Evolutionary conservation across 1,284 basidiomycete genomes (phyloP).

Genomic region (Melampsora americana): DNA sequence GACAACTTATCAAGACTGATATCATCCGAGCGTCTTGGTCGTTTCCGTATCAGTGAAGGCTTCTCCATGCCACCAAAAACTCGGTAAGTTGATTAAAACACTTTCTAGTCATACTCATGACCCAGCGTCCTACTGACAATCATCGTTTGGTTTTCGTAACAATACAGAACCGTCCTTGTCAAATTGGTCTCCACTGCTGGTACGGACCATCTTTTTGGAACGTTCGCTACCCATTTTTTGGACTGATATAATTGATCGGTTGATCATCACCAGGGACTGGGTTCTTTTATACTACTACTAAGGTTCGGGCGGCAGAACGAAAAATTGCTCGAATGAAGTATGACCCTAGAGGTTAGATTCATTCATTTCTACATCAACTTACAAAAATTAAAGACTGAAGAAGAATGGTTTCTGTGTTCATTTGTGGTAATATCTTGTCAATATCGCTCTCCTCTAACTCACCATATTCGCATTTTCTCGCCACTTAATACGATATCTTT

Average conservation of each 20-base stretch:
- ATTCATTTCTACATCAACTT: neutral
- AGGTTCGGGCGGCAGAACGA: conserved; percentile 44
- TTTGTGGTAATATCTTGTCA: no score
- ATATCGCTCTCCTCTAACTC: neutral
- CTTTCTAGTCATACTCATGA: neutral
- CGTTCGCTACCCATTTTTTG: neutral
- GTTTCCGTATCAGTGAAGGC: neutral
- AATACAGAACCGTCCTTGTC: conserved; percentile 24
- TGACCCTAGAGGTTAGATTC: conserved; percentile 35
- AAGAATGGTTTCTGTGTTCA: no score
- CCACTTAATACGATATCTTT: neutral
- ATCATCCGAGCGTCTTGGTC: no score
- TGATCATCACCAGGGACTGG: conserved; percentile 21
- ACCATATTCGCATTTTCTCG: neutral
- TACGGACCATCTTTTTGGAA: neutral
- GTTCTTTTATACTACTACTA: conserved; percentile 47
- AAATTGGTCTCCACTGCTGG: conserved; percentile 39
- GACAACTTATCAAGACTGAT: no score
- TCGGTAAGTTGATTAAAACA: neutral
- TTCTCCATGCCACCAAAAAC: neutral
- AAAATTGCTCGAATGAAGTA: conserved; percentile 47
- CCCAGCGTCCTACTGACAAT: neutral
- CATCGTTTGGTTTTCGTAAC: neutral
- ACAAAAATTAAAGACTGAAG: no score
- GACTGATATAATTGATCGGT: neutral